Percentiles rank a stretch among this genome's conserved stretches.
Conservation (phyloP, 148 eudicot genomes). For the Oxyria digyna region DNA sequence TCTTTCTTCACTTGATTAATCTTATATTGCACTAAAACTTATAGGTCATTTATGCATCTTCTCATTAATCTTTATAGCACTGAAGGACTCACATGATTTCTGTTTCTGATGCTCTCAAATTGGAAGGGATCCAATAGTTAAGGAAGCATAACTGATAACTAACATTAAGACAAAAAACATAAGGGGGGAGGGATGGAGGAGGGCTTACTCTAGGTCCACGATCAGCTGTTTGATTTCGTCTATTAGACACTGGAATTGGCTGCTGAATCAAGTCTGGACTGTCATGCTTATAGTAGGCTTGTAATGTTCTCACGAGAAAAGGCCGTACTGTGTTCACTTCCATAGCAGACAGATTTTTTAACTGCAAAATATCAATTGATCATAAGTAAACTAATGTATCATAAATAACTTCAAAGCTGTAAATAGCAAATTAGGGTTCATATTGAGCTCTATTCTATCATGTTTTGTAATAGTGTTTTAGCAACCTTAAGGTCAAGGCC, state of each 20-base stretch:
- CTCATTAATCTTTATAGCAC: neutral
- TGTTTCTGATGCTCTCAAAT: neutral
- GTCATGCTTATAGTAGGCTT: constrained; percentile 74
- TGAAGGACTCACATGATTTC: neutral
- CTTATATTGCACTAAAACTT: neutral
- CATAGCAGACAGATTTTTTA: constrained; percentile 86
- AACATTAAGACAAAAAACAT: neutral
- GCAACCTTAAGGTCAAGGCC: too few relatives aligned
- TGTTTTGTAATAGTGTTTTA: neutral
- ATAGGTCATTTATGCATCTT: neutral
- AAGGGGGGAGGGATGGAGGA: neutral
- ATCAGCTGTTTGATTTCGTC: constrained; percentile 41
- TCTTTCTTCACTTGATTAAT: neutral
- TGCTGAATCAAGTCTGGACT: constrained; percentile 82
- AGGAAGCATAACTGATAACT: neutral
- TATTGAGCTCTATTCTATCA: neutral
- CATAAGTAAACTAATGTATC: constrained; percentile 1
- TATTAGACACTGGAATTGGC: constrained; percentile 30
- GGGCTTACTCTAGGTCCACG: constrained; percentile 87
- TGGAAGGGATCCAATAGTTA: neutral
- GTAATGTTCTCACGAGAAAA: constrained; percentile 68
- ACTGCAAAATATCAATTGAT: constrained; percentile 33
- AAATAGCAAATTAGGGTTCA: neutral
- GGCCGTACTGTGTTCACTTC: constrained; percentile 94
- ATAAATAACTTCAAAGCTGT: neutral